Conservation (phyloP, 2,329 filamentous ascomycete species). For the Trichoderma sp. region DNA sequence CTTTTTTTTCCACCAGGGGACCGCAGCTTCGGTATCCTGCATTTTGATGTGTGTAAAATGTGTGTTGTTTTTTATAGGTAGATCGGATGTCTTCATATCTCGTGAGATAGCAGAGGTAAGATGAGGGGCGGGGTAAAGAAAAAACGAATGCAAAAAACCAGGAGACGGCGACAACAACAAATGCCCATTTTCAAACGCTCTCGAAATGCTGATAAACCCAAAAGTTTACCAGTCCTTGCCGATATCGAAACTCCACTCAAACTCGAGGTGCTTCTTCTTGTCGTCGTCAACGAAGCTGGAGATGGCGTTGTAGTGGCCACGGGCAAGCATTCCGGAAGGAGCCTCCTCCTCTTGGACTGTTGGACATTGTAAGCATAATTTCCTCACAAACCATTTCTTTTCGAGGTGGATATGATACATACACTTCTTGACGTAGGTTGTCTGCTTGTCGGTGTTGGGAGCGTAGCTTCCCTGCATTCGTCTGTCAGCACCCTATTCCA, state of each 20-base stretch:
- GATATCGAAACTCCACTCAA: conserved; percentile 97
- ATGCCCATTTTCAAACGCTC: background rate
- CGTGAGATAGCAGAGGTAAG: conserved; percentile 5
- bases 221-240: conserved; percentile 85
- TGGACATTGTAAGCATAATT: conserved; percentile 26
- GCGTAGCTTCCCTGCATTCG: conserved; percentile 77
- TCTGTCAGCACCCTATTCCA: conserved; percentile 31
- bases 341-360: conserved; percentile 89
- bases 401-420: no score
- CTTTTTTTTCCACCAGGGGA: conserved; percentile 11
- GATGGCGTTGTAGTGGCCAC: conserved; percentile 85
- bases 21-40: background rate
- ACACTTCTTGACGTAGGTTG: conserved; percentile 90
- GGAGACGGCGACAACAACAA: background rate
- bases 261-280: conserved; percentile 83
- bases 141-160: conserved; percentile 9
- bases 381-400: no score
- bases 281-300: conserved; percentile 97
- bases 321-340: conserved; percentile 84
- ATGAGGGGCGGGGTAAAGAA: background rate
- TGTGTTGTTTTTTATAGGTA: background rate
- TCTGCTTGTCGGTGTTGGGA: conserved; percentile 86
- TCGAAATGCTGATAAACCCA: background rate
- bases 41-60: background rate
- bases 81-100: conserved; percentile 18